A percentile compares a stretch with the other conserved stretches of the same genome.
Evolutionary conservation across 2,329 filamentous ascomycete genomes (phyloP).

Genomic region (Hyphodiscus sp.): DNA sequence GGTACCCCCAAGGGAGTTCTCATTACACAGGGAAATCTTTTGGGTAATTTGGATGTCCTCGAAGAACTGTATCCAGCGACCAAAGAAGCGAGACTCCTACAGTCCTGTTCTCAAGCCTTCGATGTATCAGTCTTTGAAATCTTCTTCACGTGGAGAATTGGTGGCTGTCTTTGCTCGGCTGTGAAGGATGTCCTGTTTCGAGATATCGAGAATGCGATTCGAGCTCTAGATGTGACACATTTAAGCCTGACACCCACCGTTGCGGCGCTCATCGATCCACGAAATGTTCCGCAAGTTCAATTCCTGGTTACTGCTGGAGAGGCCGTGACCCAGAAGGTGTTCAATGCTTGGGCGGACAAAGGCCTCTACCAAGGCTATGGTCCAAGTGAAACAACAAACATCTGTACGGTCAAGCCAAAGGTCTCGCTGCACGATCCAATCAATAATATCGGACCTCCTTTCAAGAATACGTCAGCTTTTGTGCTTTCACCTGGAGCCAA

Average conservation of each 20-base stretch:
- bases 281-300: constrained; percentile 61
- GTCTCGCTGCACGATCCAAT: constrained; percentile 53
- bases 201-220: constrained; percentile 64
- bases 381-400: constrained; percentile 81
- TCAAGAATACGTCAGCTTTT: constrained; percentile 63
- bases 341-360: constrained; percentile 58
- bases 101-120: constrained; percentile 79
- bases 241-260: constrained; percentile 83
- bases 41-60: constrained; percentile 67
- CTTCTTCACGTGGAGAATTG: constrained; percentile 74
- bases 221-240: constrained; percentile 62
- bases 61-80: constrained; percentile 57
- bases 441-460: constrained; percentile 68
- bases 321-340: constrained; percentile 66
- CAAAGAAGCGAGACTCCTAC: constrained; percentile 52
- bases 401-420: constrained; percentile 65
- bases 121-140: constrained; percentile 89
- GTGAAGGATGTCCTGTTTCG: constrained; percentile 67
- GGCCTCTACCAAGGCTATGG: constrained; percentile 78
- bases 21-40: constrained; percentile 68
- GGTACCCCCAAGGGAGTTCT: constrained; percentile 71
- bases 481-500: constrained; percentile 34
- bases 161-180: constrained; percentile 72
- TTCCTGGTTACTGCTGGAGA: constrained; percentile 81
- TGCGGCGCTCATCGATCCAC: constrained; percentile 64